phyloP scores from a whole-genome alignment of 371 early-diverging fungal genomes.

The Circinella umbellata region DNA sequence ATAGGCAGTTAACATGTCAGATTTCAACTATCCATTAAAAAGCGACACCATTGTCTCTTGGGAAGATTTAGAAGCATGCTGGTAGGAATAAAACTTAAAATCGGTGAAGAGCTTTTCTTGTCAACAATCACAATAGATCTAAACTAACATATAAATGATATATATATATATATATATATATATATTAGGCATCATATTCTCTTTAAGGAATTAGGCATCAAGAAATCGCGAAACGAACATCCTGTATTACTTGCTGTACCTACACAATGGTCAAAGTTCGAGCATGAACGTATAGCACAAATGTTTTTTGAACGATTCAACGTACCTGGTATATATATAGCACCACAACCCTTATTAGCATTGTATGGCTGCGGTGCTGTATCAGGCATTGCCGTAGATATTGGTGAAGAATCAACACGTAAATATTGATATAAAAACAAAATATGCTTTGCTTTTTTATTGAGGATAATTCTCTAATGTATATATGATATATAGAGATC shows the following conservation, averaged over 20 bases:
- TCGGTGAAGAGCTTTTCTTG: neutral
- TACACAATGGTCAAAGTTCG: slow-evolving; percentile 80
- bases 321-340: slow-evolving; percentile 83
- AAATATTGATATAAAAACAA: slow-evolving; percentile 47
- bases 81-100: slow-evolving; percentile 41
- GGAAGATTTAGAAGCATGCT: slow-evolving; percentile 77
- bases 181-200: slow-evolving; percentile 72
- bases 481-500: slow-evolving; percentile 50
- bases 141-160: neutral
- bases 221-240: slow-evolving; percentile 75
- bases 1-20: slow-evolving; percentile 41
- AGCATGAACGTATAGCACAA: slow-evolving; percentile 82
- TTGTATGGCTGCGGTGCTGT: slow-evolving; percentile 81
- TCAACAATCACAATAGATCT: neutral
- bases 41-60: slow-evolving; percentile 73
- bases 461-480: neutral
- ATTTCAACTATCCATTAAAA: slow-evolving; percentile 60
- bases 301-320: slow-evolving; percentile 92
- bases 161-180: too few species aligned
- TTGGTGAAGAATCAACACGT: slow-evolving; percentile 83
- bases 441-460: slow-evolving; percentile 39
- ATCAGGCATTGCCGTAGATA: slow-evolving; percentile 88
- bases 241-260: slow-evolving; percentile 84
- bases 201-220: slow-evolving; percentile 76
- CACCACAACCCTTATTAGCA: slow-evolving; percentile 83